A percentile compares a stretch with the other conserved stretches of the same genome.
Evolutionary conservation across 345 rosid genomes (phyloP).

Genomic region (Diplotaxis tenuifolia): DNA sequence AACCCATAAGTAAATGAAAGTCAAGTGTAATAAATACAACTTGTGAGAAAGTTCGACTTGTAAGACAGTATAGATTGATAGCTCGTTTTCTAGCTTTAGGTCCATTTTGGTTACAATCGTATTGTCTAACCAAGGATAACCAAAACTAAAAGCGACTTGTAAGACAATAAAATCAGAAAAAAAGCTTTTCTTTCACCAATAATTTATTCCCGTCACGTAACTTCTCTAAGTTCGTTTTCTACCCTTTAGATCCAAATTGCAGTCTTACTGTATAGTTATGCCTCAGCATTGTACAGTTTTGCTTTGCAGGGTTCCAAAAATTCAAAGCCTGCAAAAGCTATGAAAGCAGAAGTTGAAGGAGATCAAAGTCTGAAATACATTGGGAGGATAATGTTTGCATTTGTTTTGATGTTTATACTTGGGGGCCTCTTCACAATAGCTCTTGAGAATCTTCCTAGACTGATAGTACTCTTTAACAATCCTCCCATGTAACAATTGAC

Average conservation of each 20-base stretch:
- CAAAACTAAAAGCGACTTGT: neutral
- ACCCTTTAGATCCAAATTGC: neutral
- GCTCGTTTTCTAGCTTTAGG: neutral
- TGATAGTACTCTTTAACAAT: slow-evolving; percentile 47
- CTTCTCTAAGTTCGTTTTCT: neutral
- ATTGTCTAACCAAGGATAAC: neutral
- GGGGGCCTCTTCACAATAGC: slow-evolving; percentile 65
- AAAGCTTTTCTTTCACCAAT: neutral
- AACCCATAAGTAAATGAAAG: neutral
- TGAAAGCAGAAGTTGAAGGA: slow-evolving; percentile 16
- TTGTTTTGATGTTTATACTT: slow-evolving; percentile 59
- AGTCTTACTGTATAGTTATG: neutral
- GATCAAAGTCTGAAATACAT: slow-evolving; percentile 40
- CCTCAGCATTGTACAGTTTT: slow-evolving; percentile 1
- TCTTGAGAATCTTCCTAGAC: slow-evolving; percentile 75
- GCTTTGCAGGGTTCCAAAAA: slow-evolving; percentile 41
- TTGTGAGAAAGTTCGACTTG: neutral
- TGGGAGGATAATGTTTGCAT: slow-evolving; percentile 60
- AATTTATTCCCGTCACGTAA: too few relatives aligned
- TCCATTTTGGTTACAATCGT: neutral
- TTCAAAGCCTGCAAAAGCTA: slow-evolving; percentile 2
- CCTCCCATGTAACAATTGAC: slow-evolving; percentile 37
- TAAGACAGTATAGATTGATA: neutral
- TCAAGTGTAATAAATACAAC: neutral
- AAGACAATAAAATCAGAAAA: neutral